Percentiles rank a stretch among this genome's conserved stretches.
Conservation (phyloP, 2,329 filamentous ascomycete species). For the Atkinsonella hypoxylon region DNA sequence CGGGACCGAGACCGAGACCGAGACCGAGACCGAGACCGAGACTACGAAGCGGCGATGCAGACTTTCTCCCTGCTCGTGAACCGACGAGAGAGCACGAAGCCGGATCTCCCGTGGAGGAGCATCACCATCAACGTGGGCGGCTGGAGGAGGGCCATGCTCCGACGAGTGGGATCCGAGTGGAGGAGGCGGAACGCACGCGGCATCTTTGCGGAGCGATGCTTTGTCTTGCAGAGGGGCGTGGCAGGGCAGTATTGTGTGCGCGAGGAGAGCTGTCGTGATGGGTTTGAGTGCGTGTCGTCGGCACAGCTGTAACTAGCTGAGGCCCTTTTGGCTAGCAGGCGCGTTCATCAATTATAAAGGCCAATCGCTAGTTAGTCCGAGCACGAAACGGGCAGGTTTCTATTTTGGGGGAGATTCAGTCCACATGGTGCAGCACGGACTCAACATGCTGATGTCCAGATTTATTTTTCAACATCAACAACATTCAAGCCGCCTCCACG, state of each 20-base stretch:
- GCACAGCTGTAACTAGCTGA: slow-evolving; percentile 5
- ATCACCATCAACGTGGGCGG: slow-evolving; percentile 37
- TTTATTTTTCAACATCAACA: no score
- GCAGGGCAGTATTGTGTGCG: slow-evolving; percentile 12
- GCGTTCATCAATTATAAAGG: no score
- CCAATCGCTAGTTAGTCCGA: no score
- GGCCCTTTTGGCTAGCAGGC: no score
- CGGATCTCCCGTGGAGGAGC: slow-evolving; percentile 21
- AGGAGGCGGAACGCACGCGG: slow-evolving; percentile 27
- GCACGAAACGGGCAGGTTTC: no score
- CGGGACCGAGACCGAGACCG: no score
- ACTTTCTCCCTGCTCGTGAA: slow-evolving; percentile 22
- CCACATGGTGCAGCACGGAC: no score
- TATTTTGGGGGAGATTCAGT: no score
- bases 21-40: no score
- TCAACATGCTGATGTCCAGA: no score
- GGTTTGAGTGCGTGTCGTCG: slow-evolving; percentile 11
- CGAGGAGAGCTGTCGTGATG: slow-evolving; percentile 18
- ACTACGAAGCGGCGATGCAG: slow-evolving; percentile 21
- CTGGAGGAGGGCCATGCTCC: slow-evolving; percentile 32
- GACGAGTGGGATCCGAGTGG: slow-evolving; percentile 30
- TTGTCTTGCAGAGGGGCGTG: slow-evolving; percentile 25
- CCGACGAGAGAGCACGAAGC: slow-evolving; percentile 12
- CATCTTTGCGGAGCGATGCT: slow-evolving; percentile 35
- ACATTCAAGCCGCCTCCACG: no score